Conservation (phyloP, 805 yeast species). For the Kuraishia floccosa region DNA sequence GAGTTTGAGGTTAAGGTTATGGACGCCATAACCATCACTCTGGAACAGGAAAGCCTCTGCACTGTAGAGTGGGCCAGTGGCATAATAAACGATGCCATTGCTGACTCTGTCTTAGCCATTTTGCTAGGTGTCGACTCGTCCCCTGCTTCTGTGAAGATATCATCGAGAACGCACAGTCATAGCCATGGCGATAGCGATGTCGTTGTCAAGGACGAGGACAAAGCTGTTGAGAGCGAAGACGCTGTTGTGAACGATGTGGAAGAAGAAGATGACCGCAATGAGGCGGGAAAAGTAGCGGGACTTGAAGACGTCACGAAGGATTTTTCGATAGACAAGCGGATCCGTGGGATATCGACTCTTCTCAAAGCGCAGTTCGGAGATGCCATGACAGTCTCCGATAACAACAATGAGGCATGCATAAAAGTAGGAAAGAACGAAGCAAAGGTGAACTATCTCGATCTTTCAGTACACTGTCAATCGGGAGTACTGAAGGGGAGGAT, state of each 20-base stretch:
- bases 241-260: slow-evolving; percentile 3
- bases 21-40: slow-evolving; percentile 46
- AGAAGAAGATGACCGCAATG: neutral
- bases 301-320: slow-evolving; percentile 1
- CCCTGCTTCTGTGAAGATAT: slow-evolving; percentile 86
- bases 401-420: slow-evolving; percentile 40
- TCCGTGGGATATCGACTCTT: slow-evolving; percentile 47
- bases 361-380: slow-evolving; percentile 86
- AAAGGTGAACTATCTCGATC: slow-evolving; percentile 45
- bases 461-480: slow-evolving; percentile 61
- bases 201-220: slow-evolving; percentile 2
- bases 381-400: slow-evolving; percentile 30
- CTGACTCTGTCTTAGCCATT: slow-evolving; percentile 88
- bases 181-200: slow-evolving; percentile 15
- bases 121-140: slow-evolving; percentile 86
- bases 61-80: slow-evolving; percentile 88
- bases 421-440: slow-evolving; percentile 73
- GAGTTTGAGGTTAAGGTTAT: slow-evolving; percentile 45
- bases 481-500: slow-evolving; percentile 74
- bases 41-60: slow-evolving; percentile 34
- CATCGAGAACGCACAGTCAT: slow-evolving; percentile 51
- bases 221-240: neutral
- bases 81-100: slow-evolving; percentile 81
- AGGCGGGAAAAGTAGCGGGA: neutral
- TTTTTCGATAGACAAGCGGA: slow-evolving; percentile 21